A percentile compares a stretch with the other conserved stretches of the same genome.
phyloP scores from a whole-genome alignment of 164 flowering plant genomes.

The Vitis riparia region DNA sequence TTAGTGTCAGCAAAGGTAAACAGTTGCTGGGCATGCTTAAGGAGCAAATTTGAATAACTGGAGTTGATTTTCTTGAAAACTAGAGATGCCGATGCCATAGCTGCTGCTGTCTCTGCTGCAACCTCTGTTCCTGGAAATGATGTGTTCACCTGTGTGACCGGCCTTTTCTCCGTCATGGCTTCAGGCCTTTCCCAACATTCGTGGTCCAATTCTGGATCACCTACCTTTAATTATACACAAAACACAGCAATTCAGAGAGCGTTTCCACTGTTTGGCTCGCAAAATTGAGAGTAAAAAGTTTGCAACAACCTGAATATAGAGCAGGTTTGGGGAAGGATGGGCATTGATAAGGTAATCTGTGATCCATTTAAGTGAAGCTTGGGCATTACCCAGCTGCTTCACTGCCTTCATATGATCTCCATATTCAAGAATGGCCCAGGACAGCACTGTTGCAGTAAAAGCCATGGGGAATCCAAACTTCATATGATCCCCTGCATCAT shows the following conservation, averaged over 20 bases:
- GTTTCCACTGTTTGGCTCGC: too few species aligned
- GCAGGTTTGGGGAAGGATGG: slow-evolving; percentile 27
- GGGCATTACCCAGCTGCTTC: slow-evolving; percentile 27
- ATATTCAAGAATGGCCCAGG: slow-evolving; percentile 49
- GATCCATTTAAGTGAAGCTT: slow-evolving; percentile 43
- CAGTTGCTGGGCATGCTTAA: slow-evolving; percentile 31
- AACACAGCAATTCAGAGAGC: not conserved
- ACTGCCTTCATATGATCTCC: slow-evolving; percentile 31
- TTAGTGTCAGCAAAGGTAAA: slow-evolving; percentile 36
- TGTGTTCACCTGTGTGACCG: slow-evolving; percentile 32
- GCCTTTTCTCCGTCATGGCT: slow-evolving; percentile 30
- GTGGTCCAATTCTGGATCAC: slow-evolving; percentile 45
- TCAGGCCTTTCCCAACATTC: slow-evolving; percentile 61
- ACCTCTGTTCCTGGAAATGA: slow-evolving; percentile 38
- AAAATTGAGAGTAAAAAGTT: not conserved
- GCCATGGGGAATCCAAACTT: slow-evolving; percentile 57
- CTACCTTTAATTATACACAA: slow-evolving; percentile 27
- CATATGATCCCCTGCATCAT: slow-evolving; percentile 47
- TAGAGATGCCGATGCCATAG: slow-evolving; percentile 47
- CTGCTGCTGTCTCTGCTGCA: slow-evolving; percentile 56
- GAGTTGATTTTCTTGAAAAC: slow-evolving; percentile 32
- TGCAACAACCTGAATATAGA: slow-evolving; percentile 37
- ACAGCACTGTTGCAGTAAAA: slow-evolving; percentile 45
- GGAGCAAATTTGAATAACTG: slow-evolving; percentile 34
- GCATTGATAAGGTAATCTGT: slow-evolving; percentile 44